Evolutionary conservation across 2,329 filamentous ascomycete genomes (phyloP).

Genomic region (Coniochaeta sp.): DNA sequence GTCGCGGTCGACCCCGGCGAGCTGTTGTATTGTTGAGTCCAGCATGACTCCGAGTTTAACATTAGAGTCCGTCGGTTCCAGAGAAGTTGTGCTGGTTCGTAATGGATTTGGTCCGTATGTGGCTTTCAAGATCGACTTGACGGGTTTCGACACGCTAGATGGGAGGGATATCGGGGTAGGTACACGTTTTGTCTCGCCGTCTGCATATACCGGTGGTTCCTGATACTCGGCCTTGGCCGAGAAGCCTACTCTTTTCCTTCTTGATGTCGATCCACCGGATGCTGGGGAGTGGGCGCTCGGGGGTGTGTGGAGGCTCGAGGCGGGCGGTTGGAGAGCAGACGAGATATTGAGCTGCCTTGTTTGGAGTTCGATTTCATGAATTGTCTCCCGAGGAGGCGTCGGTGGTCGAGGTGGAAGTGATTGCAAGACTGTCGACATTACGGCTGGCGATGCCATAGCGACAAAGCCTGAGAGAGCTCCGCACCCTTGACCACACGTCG

Average conservation of each 20-base stretch:
- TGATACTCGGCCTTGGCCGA: slow-evolving; percentile 48
- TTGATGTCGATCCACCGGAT: slow-evolving; percentile 32
- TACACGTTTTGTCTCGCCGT: slow-evolving; percentile 29
- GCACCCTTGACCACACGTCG: slow-evolving; percentile 2
- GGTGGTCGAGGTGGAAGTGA: slow-evolving; percentile 52
- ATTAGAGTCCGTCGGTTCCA: slow-evolving; percentile 22
- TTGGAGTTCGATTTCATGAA: slow-evolving; percentile 25
- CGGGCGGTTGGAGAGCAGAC: slow-evolving; percentile 29
- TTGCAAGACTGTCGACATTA: slow-evolving; percentile 36
- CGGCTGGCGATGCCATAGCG: slow-evolving; percentile 30
- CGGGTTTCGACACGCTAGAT: slow-evolving; percentile 32
- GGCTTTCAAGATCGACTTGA: slow-evolving; percentile 73
- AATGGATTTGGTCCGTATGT: slow-evolving; percentile 41
- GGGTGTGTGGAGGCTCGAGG: slow-evolving; percentile 41
- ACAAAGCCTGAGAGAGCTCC: slow-evolving; percentile 2
- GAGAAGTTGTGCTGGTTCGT: slow-evolving; percentile 35
- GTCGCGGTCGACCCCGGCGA: slow-evolving; percentile 65
- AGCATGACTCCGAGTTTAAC: slow-evolving; percentile 70
- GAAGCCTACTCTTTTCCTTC: slow-evolving; percentile 50
- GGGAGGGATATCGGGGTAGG: slow-evolving; percentile 31
- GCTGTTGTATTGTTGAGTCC: slow-evolving; percentile 73
- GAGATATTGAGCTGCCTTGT: slow-evolving; percentile 25
- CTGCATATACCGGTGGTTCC: slow-evolving; percentile 39
- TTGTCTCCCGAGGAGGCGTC: slow-evolving; percentile 56
- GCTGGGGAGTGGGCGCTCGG: slow-evolving; percentile 39